These are phyloP conservation scores for Apiospora koreana DNA, from an alignment of 2,329 filamentous ascomycete species.

Conservation along the genomic window DNA sequence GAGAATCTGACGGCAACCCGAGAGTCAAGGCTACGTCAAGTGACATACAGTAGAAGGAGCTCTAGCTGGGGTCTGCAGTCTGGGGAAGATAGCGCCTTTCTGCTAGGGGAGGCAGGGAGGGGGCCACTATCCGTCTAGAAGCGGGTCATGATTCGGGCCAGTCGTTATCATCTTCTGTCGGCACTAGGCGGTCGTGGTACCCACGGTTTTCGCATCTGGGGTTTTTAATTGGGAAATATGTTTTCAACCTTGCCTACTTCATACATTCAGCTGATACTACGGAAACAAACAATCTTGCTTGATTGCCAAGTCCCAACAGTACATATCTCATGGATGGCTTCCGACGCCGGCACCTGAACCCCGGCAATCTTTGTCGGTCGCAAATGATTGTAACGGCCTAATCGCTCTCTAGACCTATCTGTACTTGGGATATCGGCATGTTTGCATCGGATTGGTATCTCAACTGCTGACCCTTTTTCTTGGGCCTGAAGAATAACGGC, in stretches of 20 bases:
- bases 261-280: not conserved
- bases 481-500: not conserved
- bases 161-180: not conserved
- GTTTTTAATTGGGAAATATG: not conserved
- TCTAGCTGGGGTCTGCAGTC: not conserved
- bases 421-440: not conserved
- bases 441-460: not conserved
- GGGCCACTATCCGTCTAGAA: not conserved
- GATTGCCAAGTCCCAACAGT: not conserved
- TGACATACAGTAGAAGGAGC: not conserved
- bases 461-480: not conserved
- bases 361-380: slow-evolving; percentile 2
- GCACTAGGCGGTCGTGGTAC: not conserved
- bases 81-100: not conserved
- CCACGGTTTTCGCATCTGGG: not conserved
- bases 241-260: not conserved
- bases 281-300: not conserved
- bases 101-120: not conserved
- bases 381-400: not conserved
- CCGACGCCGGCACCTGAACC: not conserved
- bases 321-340: not conserved
- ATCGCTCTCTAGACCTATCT: not conserved
- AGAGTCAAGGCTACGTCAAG: not conserved
- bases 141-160: not conserved
- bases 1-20: not conserved